Percentiles rank a stretch among this genome's conserved stretches.
Evolutionary conservation across 805 yeast species (phyloP).

Genomic region (Sugiyamaella qingdaonensis): DNA sequence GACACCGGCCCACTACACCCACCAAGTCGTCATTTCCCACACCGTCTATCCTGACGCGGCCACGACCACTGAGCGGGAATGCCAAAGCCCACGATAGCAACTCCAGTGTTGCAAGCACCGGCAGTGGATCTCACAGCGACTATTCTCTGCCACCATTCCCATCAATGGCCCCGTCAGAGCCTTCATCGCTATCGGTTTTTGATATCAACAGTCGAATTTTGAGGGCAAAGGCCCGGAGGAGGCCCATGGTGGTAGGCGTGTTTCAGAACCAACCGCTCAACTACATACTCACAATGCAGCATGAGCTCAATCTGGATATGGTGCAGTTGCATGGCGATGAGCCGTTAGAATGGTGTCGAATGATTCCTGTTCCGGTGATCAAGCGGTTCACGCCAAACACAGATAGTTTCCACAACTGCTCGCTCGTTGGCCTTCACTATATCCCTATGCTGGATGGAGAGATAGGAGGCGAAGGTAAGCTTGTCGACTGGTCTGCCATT

Average conservation of each 20-base stretch:
- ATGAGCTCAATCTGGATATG: conserved; percentile 56
- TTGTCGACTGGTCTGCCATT: conserved; percentile 66
- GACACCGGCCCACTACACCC: not conserved
- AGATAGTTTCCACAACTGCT: conserved; percentile 34
- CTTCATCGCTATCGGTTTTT: conserved; percentile 15
- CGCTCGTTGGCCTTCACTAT: conserved; percentile 39
- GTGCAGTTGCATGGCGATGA: conserved; percentile 88
- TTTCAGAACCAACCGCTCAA: conserved; percentile 75
- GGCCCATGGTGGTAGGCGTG: conserved; percentile 83
- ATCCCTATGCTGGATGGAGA: conserved; percentile 79
- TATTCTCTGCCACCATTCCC: conserved; percentile 11
- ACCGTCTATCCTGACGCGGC: not conserved
- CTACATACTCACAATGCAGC: conserved; percentile 46
- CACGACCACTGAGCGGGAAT: not conserved
- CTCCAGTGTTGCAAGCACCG: not conserved
- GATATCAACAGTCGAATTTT: conserved; percentile 14
- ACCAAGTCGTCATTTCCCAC: conserved; percentile 1
- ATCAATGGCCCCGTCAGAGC: not conserved
- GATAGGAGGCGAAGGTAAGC: conserved; percentile 85
- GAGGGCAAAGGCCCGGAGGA: conserved; percentile 30
- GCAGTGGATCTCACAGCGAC: not conserved
- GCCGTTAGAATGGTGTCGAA: conserved; percentile 42
- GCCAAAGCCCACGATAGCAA: not conserved
- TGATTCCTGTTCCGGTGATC: conserved; percentile 56
- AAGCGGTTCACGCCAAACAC: conserved; percentile 63